Conservation (phyloP, 1,139 yeast genomes). For the Saccharomyces hybrid region DNA sequence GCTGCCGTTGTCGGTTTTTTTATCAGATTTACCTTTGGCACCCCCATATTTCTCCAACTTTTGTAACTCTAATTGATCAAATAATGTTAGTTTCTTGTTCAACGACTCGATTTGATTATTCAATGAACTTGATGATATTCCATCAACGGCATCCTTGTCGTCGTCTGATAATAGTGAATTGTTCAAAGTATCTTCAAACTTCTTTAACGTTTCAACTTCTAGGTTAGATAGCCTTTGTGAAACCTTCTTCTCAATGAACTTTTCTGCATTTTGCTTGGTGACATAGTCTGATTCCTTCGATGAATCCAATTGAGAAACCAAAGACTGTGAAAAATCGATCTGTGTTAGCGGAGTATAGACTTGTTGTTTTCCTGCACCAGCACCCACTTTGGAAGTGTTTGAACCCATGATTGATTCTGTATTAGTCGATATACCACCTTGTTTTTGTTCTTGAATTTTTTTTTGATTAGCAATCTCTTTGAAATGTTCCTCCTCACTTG, state of each 20-base stretch:
- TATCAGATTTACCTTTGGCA: constrained; percentile 39
- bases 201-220: constrained; percentile 49
- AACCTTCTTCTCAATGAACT: constrained; percentile 70
- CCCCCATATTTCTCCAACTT: constrained; percentile 26
- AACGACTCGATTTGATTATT: constrained; percentile 40
- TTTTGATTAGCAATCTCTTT: background rate
- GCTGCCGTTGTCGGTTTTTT: background rate
- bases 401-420: constrained; percentile 7
- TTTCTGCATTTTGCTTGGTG: constrained; percentile 71
- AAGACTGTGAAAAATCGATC: constrained; percentile 62
- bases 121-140: constrained; percentile 29
- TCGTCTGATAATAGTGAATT: constrained; percentile 36
- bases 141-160: constrained; percentile 28
- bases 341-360: constrained; percentile 50
- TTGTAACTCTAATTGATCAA: constrained; percentile 33
- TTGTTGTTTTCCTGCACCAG: constrained; percentile 5
- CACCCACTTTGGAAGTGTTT: constrained; percentile 11
- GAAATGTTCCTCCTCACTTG: too few species aligned
- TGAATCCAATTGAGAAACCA: constrained; percentile 62
- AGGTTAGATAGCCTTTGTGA: constrained; percentile 54
- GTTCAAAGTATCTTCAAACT: constrained; percentile 47
- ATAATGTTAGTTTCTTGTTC: constrained; percentile 35
- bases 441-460: background rate
- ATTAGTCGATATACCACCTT: background rate
- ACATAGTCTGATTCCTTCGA: constrained; percentile 75